phyloP scores from a whole-genome alignment of 345 rosid genomes.

The rapeseed (Brassica napus) region DNA sequence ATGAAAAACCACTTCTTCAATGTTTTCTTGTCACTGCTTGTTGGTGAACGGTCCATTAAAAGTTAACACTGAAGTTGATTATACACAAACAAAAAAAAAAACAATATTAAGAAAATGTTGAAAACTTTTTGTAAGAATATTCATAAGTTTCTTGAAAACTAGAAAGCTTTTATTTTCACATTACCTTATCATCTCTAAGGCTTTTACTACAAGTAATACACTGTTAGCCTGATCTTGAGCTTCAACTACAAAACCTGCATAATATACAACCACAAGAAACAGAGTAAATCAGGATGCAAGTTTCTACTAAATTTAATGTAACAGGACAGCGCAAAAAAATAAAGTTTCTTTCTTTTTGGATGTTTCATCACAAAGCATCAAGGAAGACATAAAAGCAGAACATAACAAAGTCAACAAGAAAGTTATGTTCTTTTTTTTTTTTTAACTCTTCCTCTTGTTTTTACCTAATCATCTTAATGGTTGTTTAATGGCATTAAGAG shows the following conservation, averaged over 20 bases:
- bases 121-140: constrained; percentile 20
- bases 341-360: background rate
- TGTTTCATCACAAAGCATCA: background rate
- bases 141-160: constrained; percentile 49
- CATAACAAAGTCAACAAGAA: constrained; percentile 20
- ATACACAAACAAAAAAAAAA: constrained; percentile 7
- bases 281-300: background rate
- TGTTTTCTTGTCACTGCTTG: constrained; percentile 75
- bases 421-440: constrained; percentile 9
- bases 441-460: background rate
- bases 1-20: constrained; percentile 91
- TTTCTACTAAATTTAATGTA: background rate
- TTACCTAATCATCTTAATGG: background rate
- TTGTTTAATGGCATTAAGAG: constrained; percentile 6
- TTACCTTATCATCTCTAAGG: constrained; percentile 73
- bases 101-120: background rate
- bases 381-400: background rate
- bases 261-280: background rate
- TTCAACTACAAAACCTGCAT: constrained; percentile 19
- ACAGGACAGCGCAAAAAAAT: background rate
- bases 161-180: background rate
- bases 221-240: background rate
- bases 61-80: constrained; percentile 45
- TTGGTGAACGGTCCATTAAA: constrained; percentile 74
- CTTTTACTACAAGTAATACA: constrained; percentile 39